Evolutionary conservation across 1,139 yeast species (phyloP).

Genomic region (Saccharomyces pastorianus): DNA sequence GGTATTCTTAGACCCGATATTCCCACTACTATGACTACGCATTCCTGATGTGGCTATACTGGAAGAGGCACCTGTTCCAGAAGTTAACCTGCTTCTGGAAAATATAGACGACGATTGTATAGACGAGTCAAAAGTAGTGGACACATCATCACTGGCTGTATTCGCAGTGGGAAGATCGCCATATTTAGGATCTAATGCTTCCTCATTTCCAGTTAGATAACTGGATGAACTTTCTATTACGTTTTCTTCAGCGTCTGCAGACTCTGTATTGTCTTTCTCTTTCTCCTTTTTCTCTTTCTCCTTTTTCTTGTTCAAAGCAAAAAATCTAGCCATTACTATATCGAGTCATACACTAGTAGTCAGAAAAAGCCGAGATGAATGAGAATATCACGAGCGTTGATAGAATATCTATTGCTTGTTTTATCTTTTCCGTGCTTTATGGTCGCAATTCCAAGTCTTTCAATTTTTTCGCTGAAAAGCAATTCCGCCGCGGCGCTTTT

Average conservation of each 20-base stretch:
- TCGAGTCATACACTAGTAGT: background rate
- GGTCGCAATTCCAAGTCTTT: background rate
- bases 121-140: constrained; percentile 15
- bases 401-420: background rate
- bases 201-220: background rate
- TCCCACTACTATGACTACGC: constrained; percentile 2
- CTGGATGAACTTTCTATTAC: background rate
- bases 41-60: constrained; percentile 5
- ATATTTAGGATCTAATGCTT: background rate
- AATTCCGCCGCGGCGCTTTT: background rate
- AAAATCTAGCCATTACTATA: background rate
- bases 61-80: constrained; percentile 22
- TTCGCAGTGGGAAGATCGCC: background rate
- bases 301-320: constrained; percentile 1
- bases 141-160: constrained; percentile 11
- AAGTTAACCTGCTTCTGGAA: constrained; percentile 22
- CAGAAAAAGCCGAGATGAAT: background rate
- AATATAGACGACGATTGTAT: constrained; percentile 24
- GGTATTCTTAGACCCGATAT: constrained; percentile 5
- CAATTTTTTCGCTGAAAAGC: background rate
- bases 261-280: background rate
- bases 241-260: background rate
- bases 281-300: constrained; percentile 2
- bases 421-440: background rate
- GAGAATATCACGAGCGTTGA: background rate